phyloP scores from a whole-genome alignment of 1,284 basidiomycete species.

The Ganoderma leucocontextum region DNA sequence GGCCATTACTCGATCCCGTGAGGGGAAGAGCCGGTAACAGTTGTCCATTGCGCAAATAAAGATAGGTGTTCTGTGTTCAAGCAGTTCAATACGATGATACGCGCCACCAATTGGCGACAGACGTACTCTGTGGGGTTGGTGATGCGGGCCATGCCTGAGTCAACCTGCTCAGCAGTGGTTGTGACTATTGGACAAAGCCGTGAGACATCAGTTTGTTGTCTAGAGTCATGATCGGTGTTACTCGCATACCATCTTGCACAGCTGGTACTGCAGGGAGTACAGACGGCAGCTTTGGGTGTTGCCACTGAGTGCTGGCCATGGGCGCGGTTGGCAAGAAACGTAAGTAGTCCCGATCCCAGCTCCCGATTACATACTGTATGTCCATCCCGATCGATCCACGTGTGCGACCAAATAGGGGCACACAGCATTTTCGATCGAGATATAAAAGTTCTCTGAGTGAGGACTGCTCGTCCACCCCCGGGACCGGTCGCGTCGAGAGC shows the following conservation, averaged over 20 bases:
- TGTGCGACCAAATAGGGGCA: neutral
- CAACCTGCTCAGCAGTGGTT: conserved; percentile 58
- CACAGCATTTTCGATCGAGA: neutral
- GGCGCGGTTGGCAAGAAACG: neutral
- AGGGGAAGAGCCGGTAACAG: conserved; percentile 77
- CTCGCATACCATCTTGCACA: conserved; percentile 41
- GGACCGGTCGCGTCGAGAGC: conserved; percentile 8
- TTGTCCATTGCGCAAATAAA: conserved; percentile 70
- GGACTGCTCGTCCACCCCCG: neutral
- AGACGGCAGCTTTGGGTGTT: conserved; percentile 40
- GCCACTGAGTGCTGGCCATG: conserved; percentile 32
- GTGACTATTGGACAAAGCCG: conserved; percentile 41
- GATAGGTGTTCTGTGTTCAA: conserved; percentile 60
- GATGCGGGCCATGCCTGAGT: conserved; percentile 55
- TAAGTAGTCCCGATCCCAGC: neutral
- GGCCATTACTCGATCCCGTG: conserved; percentile 69
- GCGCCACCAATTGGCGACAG: neutral
- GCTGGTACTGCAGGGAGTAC: conserved; percentile 42
- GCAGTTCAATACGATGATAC: neutral
- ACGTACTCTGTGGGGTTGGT: conserved; percentile 63
- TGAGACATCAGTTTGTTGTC: neutral
- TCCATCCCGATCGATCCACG: neutral
- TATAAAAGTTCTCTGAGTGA: neutral
- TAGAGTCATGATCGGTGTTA: neutral
- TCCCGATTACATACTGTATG: conserved; percentile 3